These are phyloP conservation scores for Diutina siamensis DNA, from an alignment of 1,139 yeast species.

Conservation along the genomic window DNA sequence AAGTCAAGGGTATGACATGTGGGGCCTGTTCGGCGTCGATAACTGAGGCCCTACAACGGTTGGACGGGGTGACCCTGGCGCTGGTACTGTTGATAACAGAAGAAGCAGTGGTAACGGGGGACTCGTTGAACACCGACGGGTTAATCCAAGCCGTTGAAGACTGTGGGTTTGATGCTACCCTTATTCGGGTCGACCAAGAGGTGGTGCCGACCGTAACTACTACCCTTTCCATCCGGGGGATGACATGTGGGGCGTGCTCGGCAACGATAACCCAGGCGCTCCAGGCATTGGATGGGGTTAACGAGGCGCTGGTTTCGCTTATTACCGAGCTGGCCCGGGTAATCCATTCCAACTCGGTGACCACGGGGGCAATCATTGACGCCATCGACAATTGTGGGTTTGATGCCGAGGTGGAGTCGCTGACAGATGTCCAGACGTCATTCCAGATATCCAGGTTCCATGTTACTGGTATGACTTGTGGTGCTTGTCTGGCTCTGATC, in stretches of 20 bases:
- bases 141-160: constrained; percentile 49
- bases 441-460: constrained; percentile 15
- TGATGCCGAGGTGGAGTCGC: constrained; percentile 14
- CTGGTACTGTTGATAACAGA: constrained; percentile 67
- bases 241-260: constrained; percentile 31
- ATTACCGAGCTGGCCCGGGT: constrained; percentile 27
- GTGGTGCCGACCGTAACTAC: constrained; percentile 1
- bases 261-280: constrained; percentile 20
- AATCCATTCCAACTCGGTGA: constrained; percentile 10
- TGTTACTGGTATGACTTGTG: constrained; percentile 78
- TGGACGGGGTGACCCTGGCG: constrained; percentile 38
- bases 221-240: constrained; percentile 14
- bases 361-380: constrained; percentile 9
- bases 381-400: constrained; percentile 28
- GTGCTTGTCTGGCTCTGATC: constrained; percentile 63
- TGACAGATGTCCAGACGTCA: background rate
- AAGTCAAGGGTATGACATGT: constrained; percentile 75
- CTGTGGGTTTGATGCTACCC: constrained; percentile 59
- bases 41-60: constrained; percentile 35
- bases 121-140: constrained; percentile 19
- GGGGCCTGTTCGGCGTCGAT: constrained; percentile 68
- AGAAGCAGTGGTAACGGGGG: constrained; percentile 48
- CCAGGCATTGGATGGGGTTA: constrained; percentile 15
- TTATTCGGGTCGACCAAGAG: background rate
- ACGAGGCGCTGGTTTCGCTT: constrained; percentile 20